Evolutionary conservation across 345 rosid species (phyloP), one percentile per base, ranked within the genome.

Genomic region (Eucalyptus viminalis): DNA sequence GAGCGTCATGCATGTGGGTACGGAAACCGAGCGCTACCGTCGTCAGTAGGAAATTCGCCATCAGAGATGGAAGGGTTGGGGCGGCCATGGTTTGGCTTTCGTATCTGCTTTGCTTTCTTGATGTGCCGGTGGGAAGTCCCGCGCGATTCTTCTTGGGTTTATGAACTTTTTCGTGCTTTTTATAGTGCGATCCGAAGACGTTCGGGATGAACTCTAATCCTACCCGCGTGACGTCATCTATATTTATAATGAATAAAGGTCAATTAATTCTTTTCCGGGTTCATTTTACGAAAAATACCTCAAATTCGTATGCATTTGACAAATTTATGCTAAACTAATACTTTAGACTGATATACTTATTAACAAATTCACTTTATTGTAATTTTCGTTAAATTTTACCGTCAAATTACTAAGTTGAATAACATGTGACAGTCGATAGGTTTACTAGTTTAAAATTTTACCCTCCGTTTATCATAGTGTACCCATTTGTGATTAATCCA

Each of bases 321-420:
- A 21, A 19, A 53, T 53, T 21, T 53, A 21, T 2, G 5, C 1
- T 53, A 2, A 4, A 53, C 11, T 53, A 53, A 24, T 22, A 56
- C 3, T 22, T 12, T 0, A 24, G 1, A 24, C 1, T 24, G 0
- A 1, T 56, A 56, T 5, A 56, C 12, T 0, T 4, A 6, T 4
- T 10, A 5, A 4, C 12, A 9, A 56, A 56, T 56, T 56, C 24
- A 56, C 62, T 56, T 1, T 11, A 2, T 56, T 4, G 1, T 56
- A 56, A 22, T 24, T 56, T 56, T 22, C 1, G 1, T 10, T 56
- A 10, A 56, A 56, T 56, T 56, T 56, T 0, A 56, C 3, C 3
- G 1, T 56, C 0, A 56, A 56, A 56, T 56, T 56, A 56, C 0
- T 5, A 0, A 56, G 2, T 24, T 56, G 0, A 0, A 56, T 56